Percentiles rank a stretch among this genome's conserved stretches.
phyloP scores from a whole-genome alignment of 1,284 basidiomycete genomes.

The Moesziomyces globuligerus region DNA sequence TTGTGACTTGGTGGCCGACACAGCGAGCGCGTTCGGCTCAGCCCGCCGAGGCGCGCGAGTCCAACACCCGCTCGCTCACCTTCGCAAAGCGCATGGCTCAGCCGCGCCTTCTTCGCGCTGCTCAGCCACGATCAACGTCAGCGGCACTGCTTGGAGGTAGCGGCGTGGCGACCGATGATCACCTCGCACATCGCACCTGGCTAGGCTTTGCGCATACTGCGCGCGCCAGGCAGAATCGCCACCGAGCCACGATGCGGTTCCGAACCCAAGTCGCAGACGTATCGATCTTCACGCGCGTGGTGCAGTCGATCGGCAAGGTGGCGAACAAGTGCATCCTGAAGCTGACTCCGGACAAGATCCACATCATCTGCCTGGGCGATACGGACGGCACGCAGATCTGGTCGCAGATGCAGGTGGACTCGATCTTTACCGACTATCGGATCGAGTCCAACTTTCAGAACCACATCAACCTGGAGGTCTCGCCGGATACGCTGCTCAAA shows the following conservation, averaged over 20 bases:
- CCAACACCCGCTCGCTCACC: too few relatives aligned
- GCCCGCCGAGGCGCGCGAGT: too few relatives aligned
- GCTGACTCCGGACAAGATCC: slow-evolving; percentile 59
- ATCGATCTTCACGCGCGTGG: slow-evolving; percentile 53
- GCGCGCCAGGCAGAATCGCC: slow-evolving; percentile 6
- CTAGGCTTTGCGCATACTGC: slow-evolving; percentile 11
- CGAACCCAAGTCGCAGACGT: slow-evolving; percentile 59
- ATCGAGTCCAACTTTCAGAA: slow-evolving; percentile 67
- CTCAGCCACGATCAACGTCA: too few relatives aligned
- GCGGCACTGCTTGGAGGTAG: too few relatives aligned
- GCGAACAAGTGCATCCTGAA: slow-evolving; percentile 63
- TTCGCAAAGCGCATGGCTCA: too few relatives aligned
- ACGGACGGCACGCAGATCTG: slow-evolving; percentile 64
- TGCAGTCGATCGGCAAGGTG: slow-evolving; percentile 63
- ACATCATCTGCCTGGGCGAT: slow-evolving; percentile 63
- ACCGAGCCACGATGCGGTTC: slow-evolving; percentile 57
- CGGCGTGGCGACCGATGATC: slow-evolving; percentile 5
- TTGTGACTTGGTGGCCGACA: too few relatives aligned
- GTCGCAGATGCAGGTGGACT: slow-evolving; percentile 61
- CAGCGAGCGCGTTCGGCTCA: too few relatives aligned
- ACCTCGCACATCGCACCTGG: neutral
- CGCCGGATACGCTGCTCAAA: slow-evolving; percentile 62
- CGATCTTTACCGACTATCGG: slow-evolving; percentile 56
- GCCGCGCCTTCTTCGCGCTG: too few relatives aligned
- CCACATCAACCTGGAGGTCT: slow-evolving; percentile 67